A percentile compares a stretch with the other conserved stretches of the same genome.
These are phyloP conservation scores for Huiozyma naganishii DNA, from an alignment of 805 yeast species.

Conservation along the genomic window DNA sequence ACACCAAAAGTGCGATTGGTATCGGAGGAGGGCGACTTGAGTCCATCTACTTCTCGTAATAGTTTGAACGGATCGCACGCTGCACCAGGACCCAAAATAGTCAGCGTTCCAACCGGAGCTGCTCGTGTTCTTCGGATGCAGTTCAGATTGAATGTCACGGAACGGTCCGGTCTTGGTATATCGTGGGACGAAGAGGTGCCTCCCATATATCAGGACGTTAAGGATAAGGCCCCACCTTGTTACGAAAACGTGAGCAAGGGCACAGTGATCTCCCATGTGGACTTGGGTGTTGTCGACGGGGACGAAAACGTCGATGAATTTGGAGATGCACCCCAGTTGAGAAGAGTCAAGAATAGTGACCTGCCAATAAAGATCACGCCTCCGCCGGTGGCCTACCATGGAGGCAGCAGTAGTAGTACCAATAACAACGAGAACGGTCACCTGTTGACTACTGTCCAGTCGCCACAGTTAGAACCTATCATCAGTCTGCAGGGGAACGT, in stretches of 20 bases:
- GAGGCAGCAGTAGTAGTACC: slow-evolving; percentile 1
- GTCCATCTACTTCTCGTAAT: slow-evolving; percentile 9
- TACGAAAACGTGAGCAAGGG: slow-evolving; percentile 32
- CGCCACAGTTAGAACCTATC: slow-evolving; percentile 19
- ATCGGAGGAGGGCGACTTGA: slow-evolving; percentile 8
- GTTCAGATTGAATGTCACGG: slow-evolving; percentile 72
- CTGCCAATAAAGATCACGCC: slow-evolving; percentile 11
- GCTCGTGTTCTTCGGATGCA: slow-evolving; percentile 94
- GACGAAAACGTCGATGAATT: neutral
- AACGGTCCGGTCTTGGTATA: slow-evolving; percentile 88
- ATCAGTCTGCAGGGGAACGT: slow-evolving; percentile 26
- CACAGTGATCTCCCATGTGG: slow-evolving; percentile 4
- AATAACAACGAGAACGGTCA: neutral
- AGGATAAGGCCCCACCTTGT: slow-evolving; percentile 77
- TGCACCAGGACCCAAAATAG: slow-evolving; percentile 13
- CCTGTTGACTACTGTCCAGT: slow-evolving; percentile 11
- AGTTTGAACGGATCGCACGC: slow-evolving; percentile 1
- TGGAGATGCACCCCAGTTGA: neutral
- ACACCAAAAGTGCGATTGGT: slow-evolving; percentile 12
- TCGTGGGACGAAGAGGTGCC: slow-evolving; percentile 99
- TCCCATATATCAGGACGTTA: slow-evolving; percentile 82
- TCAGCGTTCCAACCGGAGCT: slow-evolving; percentile 83
- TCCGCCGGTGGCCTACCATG: slow-evolving; percentile 22
- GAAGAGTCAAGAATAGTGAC: neutral
- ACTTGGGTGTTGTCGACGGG: neutral